Evolutionary conservation across 2,329 filamentous ascomycete genomes (phyloP).

Genomic region (Fusarium decemcellulare): DNA sequence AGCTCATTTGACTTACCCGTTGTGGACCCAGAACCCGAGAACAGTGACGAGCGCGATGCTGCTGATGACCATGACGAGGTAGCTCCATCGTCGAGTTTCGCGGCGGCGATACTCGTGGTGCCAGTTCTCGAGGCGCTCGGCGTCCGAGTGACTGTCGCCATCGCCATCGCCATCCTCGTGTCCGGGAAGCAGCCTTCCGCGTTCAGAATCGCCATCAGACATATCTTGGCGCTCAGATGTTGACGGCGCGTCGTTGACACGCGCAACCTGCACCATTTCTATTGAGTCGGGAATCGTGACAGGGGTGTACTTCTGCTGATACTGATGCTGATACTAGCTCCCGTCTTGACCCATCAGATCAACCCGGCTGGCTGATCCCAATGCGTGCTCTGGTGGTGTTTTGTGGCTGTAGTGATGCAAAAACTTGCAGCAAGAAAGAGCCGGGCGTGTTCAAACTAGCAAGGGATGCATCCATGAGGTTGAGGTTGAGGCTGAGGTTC

Average conservation of each 20-base stretch:
- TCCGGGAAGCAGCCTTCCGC: constrained; percentile 27
- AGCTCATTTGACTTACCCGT: constrained; percentile 25
- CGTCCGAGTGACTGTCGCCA: constrained; percentile 21
- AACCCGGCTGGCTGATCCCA: constrained; percentile 10
- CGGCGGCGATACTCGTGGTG: constrained; percentile 35
- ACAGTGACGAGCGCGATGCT: constrained; percentile 33
- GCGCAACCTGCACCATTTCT: constrained; percentile 32
- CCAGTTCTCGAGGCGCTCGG: constrained; percentile 39
- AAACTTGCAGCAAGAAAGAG: neutral
- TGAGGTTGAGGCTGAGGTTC: neutral
- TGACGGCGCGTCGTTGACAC: constrained; percentile 31
- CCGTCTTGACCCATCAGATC: constrained; percentile 10
- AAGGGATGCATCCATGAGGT: constrained; percentile 5
- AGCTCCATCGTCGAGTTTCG: constrained; percentile 40
- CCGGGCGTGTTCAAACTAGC: neutral
- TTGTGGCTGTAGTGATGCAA: neutral
- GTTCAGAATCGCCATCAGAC: constrained; percentile 31
- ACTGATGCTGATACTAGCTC: neutral
- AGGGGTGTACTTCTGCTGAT: constrained; percentile 12
- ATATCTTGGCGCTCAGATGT: constrained; percentile 20
- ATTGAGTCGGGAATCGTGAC: constrained; percentile 29
- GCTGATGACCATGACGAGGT: constrained; percentile 39
- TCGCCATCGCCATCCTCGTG: constrained; percentile 22
- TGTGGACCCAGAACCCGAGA: constrained; percentile 37
- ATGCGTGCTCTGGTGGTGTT: neutral